phyloP scores from a whole-genome alignment of 768 basidiomycete genomes.

The Pisolithus sp. region DNA sequence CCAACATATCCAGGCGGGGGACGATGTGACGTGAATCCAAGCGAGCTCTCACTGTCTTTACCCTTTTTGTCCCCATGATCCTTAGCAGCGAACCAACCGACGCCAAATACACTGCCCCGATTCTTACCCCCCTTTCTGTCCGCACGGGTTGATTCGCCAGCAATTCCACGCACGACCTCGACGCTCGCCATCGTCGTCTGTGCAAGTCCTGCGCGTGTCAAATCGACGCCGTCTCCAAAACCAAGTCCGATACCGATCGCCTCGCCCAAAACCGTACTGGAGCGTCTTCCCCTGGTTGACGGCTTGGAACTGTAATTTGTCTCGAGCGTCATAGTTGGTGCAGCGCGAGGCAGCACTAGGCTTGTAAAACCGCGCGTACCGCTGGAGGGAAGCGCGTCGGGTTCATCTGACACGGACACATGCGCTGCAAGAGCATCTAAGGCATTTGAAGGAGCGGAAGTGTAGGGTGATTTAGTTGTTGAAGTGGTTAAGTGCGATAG shows the following conservation, averaged over 20 bases:
- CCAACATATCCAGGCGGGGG: slow-evolving; percentile 70
- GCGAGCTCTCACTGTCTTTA: slow-evolving; percentile 26
- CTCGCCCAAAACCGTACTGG: slow-evolving; percentile 15
- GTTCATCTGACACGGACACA: slow-evolving; percentile 15
- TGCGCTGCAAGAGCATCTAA: slow-evolving; percentile 29
- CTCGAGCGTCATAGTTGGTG: slow-evolving; percentile 15
- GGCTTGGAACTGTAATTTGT: slow-evolving; percentile 8
- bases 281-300: slow-evolving; percentile 9
- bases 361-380: slow-evolving; percentile 54
- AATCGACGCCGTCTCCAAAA: slow-evolving; percentile 52
- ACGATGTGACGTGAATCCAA: slow-evolving; percentile 68
- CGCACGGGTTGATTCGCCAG: slow-evolving; percentile 18
- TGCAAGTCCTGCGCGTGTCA: slow-evolving; percentile 71
- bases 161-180: slow-evolving; percentile 59
- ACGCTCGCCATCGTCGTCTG: slow-evolving; percentile 88
- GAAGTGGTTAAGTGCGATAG: slow-evolving; percentile 12
- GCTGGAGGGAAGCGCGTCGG: slow-evolving; percentile 30
- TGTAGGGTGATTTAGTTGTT: slow-evolving; percentile 27
- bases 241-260: slow-evolving; percentile 23
- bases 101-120: slow-evolving; percentile 19
- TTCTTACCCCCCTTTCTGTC: slow-evolving; percentile 13
- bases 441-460: slow-evolving; percentile 22
- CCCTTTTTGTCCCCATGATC: slow-evolving; percentile 12
- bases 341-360: slow-evolving; percentile 44
- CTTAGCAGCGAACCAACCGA: slow-evolving; percentile 26